A percentile compares a stretch with the other conserved stretches of the same genome.
Evolutionary conservation across 129 eudicot species (phyloP).

Genomic region (Smallanthus sonchifolius): DNA sequence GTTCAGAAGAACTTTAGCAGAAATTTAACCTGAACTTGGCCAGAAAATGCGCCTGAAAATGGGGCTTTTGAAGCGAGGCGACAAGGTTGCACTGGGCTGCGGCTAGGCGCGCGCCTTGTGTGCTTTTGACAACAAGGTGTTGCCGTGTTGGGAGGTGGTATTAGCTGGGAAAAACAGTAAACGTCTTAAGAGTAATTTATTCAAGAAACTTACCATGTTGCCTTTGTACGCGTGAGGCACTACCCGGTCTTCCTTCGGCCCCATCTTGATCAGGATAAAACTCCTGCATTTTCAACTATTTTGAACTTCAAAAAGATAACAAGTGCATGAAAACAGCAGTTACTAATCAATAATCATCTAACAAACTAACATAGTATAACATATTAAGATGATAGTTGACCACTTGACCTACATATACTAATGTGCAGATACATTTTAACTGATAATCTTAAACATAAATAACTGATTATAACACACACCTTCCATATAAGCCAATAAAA

Average conservation of each 20-base stretch:
- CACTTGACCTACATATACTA: neutral
- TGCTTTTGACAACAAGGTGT: no score
- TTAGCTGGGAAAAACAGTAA: neutral
- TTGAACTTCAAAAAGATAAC: neutral
- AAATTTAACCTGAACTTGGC: no score
- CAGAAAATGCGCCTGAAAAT: no score
- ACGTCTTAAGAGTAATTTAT: neutral
- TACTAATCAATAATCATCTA: slow-evolving; percentile 3
- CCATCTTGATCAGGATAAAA: slow-evolving; percentile 20
- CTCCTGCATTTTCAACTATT: slow-evolving; percentile 20
- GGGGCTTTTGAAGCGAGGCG: no score
- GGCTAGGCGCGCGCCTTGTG: no score
- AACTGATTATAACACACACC: slow-evolving; percentile 3
- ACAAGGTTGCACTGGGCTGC: no score
- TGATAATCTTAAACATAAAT: neutral
- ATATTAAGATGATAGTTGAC: neutral
- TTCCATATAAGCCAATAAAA: neutral
- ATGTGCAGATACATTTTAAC: neutral
- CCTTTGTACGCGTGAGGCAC: slow-evolving; percentile 23
- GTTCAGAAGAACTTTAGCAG: no score
- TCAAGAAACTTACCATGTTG: slow-evolving; percentile 27
- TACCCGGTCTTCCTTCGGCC: slow-evolving; percentile 22
- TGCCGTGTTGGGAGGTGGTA: neutral
- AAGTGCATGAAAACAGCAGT: neutral
- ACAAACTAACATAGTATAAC: neutral